Percentiles rank a stretch among this genome's conserved stretches.
These are phyloP conservation scores for Pseudogymnoascus verrucosus DNA, from an alignment of 2,329 filamentous ascomycete species.

Conservation along the genomic window DNA sequence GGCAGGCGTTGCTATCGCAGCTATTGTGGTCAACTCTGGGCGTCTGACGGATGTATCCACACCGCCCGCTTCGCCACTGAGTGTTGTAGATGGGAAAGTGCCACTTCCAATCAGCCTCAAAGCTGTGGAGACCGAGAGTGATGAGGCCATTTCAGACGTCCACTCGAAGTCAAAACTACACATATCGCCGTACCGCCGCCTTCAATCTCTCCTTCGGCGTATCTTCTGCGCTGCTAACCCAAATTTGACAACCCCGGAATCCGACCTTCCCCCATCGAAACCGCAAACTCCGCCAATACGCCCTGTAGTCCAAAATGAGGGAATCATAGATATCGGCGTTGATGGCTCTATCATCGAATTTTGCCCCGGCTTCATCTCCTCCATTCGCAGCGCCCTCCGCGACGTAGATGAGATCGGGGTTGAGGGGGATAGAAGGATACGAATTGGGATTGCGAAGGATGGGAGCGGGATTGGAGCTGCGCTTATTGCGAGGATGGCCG, in stretches of 20 bases:
- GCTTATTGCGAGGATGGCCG: constrained; percentile 84
- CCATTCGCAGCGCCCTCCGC: constrained; percentile 75
- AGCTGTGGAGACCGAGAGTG: not conserved
- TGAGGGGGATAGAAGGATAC: constrained; percentile 73
- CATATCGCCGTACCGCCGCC: not conserved
- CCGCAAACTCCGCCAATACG: not conserved
- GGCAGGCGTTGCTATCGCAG: constrained; percentile 79
- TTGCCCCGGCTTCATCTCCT: constrained; percentile 85
- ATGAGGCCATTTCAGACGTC: not conserved
- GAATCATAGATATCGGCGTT: constrained; percentile 81
- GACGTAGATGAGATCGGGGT: constrained; percentile 70
- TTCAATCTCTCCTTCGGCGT: not conserved
- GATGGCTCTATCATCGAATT: constrained; percentile 93
- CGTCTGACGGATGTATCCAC: constrained; percentile 64
- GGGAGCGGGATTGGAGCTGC: constrained; percentile 93
- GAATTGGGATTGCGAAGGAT: constrained; percentile 95
- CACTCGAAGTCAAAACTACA: not conserved
- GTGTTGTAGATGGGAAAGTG: constrained; percentile 13
- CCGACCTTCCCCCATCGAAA: not conserved
- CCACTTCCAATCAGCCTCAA: constrained; percentile 17
- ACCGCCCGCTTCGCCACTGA: constrained; percentile 23
- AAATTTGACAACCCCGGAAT: not conserved
- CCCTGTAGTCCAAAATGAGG: constrained; percentile 36
- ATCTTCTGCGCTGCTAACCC: not conserved
- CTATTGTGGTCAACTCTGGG: constrained; percentile 71